Percentiles rank a stretch among this genome's conserved stretches.
These are phyloP conservation scores for Holtermanniella nyarrowii DNA, from an alignment of 768 basidiomycete species.

Conservation along the genomic window DNA sequence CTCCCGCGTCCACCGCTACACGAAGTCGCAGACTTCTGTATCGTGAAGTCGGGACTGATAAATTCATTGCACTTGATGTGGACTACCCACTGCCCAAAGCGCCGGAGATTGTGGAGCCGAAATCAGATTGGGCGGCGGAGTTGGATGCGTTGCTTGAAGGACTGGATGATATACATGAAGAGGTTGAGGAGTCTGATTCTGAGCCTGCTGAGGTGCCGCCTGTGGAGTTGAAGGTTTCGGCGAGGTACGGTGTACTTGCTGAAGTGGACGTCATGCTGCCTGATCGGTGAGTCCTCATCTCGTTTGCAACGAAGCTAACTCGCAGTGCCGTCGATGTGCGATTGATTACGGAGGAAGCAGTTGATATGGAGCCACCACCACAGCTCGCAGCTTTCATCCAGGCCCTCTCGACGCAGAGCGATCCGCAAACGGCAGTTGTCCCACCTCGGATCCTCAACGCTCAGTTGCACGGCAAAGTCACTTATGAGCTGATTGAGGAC, in stretches of 20 bases:
- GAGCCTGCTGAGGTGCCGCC: background rate
- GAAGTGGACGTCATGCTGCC: background rate
- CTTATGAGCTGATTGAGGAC: background rate
- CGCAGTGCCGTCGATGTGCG: background rate
- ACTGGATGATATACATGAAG: background rate
- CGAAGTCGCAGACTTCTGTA: background rate
- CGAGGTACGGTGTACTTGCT: background rate
- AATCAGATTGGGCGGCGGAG: background rate
- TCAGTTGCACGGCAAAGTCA: background rate
- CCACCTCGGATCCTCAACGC: background rate
- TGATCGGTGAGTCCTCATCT: background rate
- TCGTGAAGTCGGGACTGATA: background rate
- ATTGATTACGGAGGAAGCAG: background rate
- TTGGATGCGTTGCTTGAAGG: background rate
- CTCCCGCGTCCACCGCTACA: background rate
- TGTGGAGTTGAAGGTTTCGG: background rate
- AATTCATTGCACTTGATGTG: background rate
- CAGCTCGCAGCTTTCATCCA: background rate
- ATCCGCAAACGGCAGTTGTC: background rate
- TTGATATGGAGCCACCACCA: background rate
- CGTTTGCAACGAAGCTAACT: background rate
- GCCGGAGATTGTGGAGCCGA: background rate
- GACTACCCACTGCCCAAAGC: background rate
- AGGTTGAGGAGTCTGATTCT: background rate
- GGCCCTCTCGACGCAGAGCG: background rate